Conservation (phyloP, 2,329 filamentous ascomycete genomes). For the Ascochyta fabae region DNA sequence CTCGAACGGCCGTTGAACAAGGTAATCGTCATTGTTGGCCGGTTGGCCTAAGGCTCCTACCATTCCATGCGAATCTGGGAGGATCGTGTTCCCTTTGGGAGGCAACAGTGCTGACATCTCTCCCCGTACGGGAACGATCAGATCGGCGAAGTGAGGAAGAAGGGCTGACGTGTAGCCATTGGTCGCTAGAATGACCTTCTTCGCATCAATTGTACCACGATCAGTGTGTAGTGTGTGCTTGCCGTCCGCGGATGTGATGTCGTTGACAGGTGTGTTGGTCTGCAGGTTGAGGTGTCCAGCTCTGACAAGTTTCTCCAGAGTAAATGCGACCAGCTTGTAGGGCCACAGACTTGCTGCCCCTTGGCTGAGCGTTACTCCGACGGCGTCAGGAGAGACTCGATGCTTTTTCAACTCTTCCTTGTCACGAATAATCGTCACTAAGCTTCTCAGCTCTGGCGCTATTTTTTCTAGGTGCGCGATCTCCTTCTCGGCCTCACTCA, state of each 20-base stretch:
- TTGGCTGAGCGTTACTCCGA: constrained; percentile 69
- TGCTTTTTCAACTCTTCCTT: constrained; percentile 58
- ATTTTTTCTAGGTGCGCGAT: constrained; percentile 58
- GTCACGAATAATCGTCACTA: constrained; percentile 50
- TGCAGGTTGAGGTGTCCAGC: constrained; percentile 70
- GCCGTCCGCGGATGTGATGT: constrained; percentile 34
- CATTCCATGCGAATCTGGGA: constrained; percentile 70
- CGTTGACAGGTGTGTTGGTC: constrained; percentile 70
- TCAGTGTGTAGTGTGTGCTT: constrained; percentile 70
- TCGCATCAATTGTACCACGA: constrained; percentile 69
- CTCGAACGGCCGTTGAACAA: constrained; percentile 69
- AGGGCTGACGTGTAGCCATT: constrained; percentile 85
- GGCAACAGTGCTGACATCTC: constrained; percentile 73
- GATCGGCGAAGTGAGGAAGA: constrained; percentile 69
- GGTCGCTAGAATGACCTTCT: constrained; percentile 75
- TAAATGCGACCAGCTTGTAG: constrained; percentile 79
- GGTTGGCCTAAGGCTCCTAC: constrained; percentile 57
- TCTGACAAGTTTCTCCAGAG: constrained; percentile 67
- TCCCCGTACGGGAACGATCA: constrained; percentile 79
- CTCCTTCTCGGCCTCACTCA: constrained; percentile 59
- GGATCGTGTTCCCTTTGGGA: constrained; percentile 52
- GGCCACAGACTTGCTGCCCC: constrained; percentile 77
- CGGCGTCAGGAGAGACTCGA: constrained; percentile 55
- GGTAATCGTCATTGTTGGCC: constrained; percentile 69
- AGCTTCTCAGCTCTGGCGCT: constrained; percentile 63